A percentile compares a stretch with the other conserved stretches of the same genome.
phyloP scores from a whole-genome alignment of 495 filamentous ascomycete genomes.

The Lasiosphaeris hirsuta region DNA sequence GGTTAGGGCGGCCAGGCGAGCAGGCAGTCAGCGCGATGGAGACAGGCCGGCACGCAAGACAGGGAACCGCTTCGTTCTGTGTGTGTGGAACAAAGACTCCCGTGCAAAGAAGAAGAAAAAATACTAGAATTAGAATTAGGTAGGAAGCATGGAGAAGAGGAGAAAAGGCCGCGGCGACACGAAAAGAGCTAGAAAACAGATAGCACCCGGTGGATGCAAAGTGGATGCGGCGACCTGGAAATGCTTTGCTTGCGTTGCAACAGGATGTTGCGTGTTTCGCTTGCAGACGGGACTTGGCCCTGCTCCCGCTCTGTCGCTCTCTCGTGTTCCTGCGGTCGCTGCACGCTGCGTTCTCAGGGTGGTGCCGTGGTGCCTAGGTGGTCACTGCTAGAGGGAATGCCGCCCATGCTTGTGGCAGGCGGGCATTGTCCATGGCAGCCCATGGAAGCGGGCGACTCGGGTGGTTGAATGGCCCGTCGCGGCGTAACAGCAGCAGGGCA shows the following conservation, averaged over 20 bases:
- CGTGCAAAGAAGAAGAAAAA: conserved; percentile 3
- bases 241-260: conserved; percentile 16
- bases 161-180: neutral
- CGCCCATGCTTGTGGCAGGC: conserved; percentile 15
- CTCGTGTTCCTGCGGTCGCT: conserved; percentile 13
- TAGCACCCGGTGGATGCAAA: conserved; percentile 14
- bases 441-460: neutral
- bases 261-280: conserved; percentile 19
- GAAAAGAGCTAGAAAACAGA: conserved; percentile 3
- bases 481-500: conserved; percentile 11
- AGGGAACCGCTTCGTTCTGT: neutral
- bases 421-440: neutral
- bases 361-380: conserved; percentile 4
- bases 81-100: conserved; percentile 10
- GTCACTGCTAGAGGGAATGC: conserved; percentile 17
- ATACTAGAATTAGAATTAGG: conserved; percentile 17
- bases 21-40: too few relatives aligned
- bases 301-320: neutral
- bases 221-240: conserved; percentile 8
- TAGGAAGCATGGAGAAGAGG: conserved; percentile 5
- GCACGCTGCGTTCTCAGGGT: neutral
- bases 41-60: neutral
- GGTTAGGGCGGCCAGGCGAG: neutral
- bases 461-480: conserved; percentile 14
- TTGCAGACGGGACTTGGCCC: conserved; percentile 8